These are phyloP conservation scores for Taiozyma sp. DNA, from an alignment of 1,139 yeast genomes.

Conservation along the genomic window DNA sequence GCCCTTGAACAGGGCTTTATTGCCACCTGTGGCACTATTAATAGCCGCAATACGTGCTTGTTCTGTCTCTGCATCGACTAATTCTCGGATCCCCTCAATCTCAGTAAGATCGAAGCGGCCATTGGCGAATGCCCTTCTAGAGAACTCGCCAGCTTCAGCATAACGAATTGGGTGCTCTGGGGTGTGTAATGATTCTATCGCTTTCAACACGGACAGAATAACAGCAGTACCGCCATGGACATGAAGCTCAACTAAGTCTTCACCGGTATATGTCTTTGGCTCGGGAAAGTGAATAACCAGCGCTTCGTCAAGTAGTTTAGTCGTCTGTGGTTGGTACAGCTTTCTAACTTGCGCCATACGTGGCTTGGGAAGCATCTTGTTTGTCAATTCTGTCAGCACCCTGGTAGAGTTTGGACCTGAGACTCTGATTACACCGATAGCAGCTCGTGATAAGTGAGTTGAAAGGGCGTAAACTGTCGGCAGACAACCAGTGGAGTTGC, in stretches of 20 bases:
- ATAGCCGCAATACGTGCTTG: constrained; percentile 75
- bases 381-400: constrained; percentile 46
- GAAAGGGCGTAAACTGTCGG: constrained; percentile 91
- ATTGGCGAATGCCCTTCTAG: constrained; percentile 74
- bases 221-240: constrained; percentile 94
- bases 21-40: constrained; percentile 66
- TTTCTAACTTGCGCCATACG: constrained; percentile 55
- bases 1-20: constrained; percentile 43
- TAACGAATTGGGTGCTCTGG: constrained; percentile 51
- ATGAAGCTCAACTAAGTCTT: constrained; percentile 82
- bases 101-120: constrained; percentile 71
- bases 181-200: constrained; percentile 51
- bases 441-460: constrained; percentile 77
- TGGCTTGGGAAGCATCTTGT: constrained; percentile 37
- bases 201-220: constrained; percentile 57
- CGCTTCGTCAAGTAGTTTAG: constrained; percentile 66
- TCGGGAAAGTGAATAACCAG: constrained; percentile 61
- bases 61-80: constrained; percentile 95
- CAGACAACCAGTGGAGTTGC: neutral
- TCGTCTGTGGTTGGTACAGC: constrained; percentile 38
- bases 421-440: constrained; percentile 80
- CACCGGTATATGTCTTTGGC: constrained; percentile 92
- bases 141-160: constrained; percentile 94
- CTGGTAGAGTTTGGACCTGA: constrained; percentile 64
- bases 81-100: constrained; percentile 83